Evolutionary conservation across 768 basidiomycete genomes (phyloP).

Genomic region (Panaeolus papilionaceus): DNA sequence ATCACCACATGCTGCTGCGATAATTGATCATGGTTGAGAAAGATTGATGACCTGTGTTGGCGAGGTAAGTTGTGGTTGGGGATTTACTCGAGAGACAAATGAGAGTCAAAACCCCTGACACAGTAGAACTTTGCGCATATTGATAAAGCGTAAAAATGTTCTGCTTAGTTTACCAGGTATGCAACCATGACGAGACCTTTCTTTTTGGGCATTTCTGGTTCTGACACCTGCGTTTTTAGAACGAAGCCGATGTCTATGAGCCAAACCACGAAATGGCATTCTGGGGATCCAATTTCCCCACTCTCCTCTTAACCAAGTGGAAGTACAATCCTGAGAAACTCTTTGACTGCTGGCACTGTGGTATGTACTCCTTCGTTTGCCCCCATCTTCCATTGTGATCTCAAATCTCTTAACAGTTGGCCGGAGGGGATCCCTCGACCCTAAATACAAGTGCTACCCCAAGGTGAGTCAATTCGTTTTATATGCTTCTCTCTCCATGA

Average conservation of each 20-base stretch:
- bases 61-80: no score
- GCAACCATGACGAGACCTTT: neutral
- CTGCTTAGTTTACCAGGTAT: conserved; percentile 10
- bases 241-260: conserved; percentile 16
- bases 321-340: conserved; percentile 18
- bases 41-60: no score
- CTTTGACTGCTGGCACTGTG: conserved; percentile 12
- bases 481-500: no score
- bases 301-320: conserved; percentile 12
- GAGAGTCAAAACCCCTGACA: no score
- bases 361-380: neutral
- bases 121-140: no score
- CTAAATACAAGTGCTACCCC: neutral
- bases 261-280: conserved; percentile 14
- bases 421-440: neutral
- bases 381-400: neutral
- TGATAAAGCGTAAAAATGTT: no score
- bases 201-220: no score
- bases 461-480: neutral
- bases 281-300: conserved; percentile 15
- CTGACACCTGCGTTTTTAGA: conserved; percentile 1
- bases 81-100: no score
- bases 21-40: no score
- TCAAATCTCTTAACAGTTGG: neutral
- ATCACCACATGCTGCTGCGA: no score